These are phyloP conservation scores for Puya raimondii DNA, from an alignment of 176 grass and related monocot genomes.

Conservation along the genomic window DNA sequence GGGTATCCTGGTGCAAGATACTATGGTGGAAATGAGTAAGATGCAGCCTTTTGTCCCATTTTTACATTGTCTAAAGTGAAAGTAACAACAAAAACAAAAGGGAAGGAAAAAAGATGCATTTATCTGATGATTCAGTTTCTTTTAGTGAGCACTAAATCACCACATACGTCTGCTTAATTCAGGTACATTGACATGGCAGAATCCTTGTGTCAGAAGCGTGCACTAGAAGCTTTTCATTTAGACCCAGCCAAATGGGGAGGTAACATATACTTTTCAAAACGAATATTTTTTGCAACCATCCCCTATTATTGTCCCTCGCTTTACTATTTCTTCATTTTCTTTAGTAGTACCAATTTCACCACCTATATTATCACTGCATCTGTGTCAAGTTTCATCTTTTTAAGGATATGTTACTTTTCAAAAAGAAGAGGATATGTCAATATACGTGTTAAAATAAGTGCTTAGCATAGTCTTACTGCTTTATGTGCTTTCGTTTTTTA, in stretches of 20 bases:
- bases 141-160: not conserved
- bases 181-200: constrained; percentile 99
- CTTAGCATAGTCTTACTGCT: not conserved
- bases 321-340: not conserved
- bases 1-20: constrained; percentile 99
- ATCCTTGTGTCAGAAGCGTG: constrained; percentile 86
- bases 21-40: constrained; percentile 96
- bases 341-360: not conserved
- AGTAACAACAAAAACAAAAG: not conserved
- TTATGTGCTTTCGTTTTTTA: not conserved
- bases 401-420: no score
- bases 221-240: constrained; percentile 73
- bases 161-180: constrained; percentile 13
- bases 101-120: not conserved
- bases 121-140: not conserved
- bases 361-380: not conserved
- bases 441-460: not conserved
- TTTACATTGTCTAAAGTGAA: not conserved
- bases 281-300: not conserved
- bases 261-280: constrained; percentile 13
- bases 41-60: not conserved
- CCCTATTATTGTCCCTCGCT: not conserved
- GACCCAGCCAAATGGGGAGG: constrained; percentile 99
- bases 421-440: not conserved
- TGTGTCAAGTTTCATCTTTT: no score